Conservation (phyloP, 805 yeast species). For the Cyberlindnera nakhonratchasimensis region DNA sequence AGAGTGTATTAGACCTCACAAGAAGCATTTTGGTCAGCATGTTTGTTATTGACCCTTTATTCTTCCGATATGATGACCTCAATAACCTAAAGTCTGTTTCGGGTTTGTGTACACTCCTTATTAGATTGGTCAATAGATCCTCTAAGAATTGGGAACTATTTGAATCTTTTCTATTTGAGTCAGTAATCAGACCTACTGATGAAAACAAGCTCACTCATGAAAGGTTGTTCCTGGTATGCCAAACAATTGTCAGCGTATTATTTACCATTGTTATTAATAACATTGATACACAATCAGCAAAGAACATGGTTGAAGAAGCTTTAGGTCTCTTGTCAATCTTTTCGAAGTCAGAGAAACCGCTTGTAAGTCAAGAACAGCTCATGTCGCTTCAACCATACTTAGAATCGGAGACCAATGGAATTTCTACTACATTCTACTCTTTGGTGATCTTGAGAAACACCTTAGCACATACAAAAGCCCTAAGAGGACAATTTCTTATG, state of each 20-base stretch:
- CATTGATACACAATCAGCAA: constrained; percentile 25
- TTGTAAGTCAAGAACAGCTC: constrained; percentile 66
- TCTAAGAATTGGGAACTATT: constrained; percentile 37
- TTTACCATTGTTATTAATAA: constrained; percentile 37
- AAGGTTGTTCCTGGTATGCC: constrained; percentile 24
- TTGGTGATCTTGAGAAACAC: constrained; percentile 52
- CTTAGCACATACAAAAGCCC: constrained; percentile 39
- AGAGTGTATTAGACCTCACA: constrained; percentile 43
- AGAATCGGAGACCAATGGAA: constrained; percentile 42
- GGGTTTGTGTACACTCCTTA: constrained; percentile 2
- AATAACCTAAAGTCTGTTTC: constrained; percentile 2
- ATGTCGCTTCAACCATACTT: constrained; percentile 62
- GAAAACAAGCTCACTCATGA: constrained; percentile 19
- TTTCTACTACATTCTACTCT: constrained; percentile 43
- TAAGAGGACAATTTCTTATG: constrained; percentile 48
- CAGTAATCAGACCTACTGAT: constrained; percentile 34
- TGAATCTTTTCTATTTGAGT: constrained; percentile 44
- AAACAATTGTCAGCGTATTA: constrained; percentile 33
- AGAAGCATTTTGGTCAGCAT: constrained; percentile 34
- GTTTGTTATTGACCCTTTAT: constrained; percentile 31
- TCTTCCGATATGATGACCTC: constrained; percentile 1
- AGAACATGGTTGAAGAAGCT: constrained; percentile 31
- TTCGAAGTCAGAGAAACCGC: constrained; percentile 47
- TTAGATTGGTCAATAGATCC: constrained; percentile 1
- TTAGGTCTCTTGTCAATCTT: constrained; percentile 54